These are phyloP conservation scores for Pseudopediastrum boryanum DNA, from an alignment of 139 green algal genomes.

Conservation along the genomic window DNA sequence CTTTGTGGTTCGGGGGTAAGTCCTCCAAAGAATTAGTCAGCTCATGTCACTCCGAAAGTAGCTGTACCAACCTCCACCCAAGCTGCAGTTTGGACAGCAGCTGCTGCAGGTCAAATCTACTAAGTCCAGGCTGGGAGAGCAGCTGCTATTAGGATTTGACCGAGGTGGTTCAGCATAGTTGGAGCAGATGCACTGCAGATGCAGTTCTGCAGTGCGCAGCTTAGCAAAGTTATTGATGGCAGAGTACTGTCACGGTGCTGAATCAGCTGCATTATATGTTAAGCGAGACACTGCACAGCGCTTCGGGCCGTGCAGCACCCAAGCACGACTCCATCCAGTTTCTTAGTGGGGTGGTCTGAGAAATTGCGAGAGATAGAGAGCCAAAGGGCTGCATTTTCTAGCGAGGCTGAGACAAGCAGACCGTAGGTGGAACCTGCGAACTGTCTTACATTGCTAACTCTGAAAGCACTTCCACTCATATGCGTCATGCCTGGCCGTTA, in stretches of 20 bases:
- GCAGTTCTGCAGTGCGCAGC: not conserved
- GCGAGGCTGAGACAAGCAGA: too few relatives aligned
- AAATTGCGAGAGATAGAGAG: not conserved
- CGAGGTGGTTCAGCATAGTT: not conserved
- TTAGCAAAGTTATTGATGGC: too few relatives aligned
- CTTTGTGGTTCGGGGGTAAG: constrained; percentile 92
- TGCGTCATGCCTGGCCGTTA: too few relatives aligned
- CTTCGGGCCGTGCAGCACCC: too few relatives aligned
- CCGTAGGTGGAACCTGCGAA: too few relatives aligned
- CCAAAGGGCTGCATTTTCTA: not conserved
- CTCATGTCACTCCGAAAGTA: not conserved
- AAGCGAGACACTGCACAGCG: too few relatives aligned
- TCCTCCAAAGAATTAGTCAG: too few relatives aligned
- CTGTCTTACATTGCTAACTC: too few relatives aligned
- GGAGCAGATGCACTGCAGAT: not conserved
- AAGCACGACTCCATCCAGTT: not conserved
- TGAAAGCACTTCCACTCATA: too few relatives aligned
- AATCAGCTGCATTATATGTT: too few relatives aligned
- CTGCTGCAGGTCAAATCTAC: not conserved
- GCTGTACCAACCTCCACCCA: not conserved
- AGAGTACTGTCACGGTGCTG: too few relatives aligned
- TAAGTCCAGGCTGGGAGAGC: not conserved
- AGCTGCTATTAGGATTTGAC: not conserved
- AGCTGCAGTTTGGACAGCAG: not conserved
- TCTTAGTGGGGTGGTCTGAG: not conserved